Percentiles rank a stretch among this genome's conserved stretches.
phyloP scores from a whole-genome alignment of 139 green algal genomes.

The Yamagishiella unicocca region DNA sequence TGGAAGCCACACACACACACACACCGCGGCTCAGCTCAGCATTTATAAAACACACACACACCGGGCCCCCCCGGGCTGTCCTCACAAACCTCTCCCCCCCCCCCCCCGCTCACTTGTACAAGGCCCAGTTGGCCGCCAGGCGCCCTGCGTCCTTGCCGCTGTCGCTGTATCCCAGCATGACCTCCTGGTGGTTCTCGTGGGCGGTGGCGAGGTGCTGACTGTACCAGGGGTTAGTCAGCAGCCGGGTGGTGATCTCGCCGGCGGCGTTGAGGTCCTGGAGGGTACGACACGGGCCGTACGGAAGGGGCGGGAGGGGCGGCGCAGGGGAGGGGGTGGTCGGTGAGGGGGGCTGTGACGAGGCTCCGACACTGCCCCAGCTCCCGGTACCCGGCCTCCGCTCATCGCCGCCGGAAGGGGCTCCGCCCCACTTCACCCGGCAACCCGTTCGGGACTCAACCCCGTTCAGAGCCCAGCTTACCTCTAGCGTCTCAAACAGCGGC shows the following conservation, averaged over 20 bases:
- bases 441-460: neutral
- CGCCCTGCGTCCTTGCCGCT: conserved; percentile 97
- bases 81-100: too few species aligned
- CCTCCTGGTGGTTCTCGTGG: conserved; percentile 80
- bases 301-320: neutral
- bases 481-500: conserved; percentile 97
- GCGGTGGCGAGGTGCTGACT: conserved; percentile 64
- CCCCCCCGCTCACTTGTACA: conserved; percentile 76
- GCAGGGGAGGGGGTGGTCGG: neutral
- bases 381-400: too few species aligned
- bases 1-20: too few species aligned
- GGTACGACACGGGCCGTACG: neutral
- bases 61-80: too few species aligned
- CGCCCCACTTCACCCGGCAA: neutral
- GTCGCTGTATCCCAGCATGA: conserved; percentile 99
- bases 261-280: conserved; percentile 26
- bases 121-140: conserved; percentile 92
- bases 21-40: too few species aligned
- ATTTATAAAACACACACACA: too few species aligned
- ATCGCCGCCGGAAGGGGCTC: neutral
- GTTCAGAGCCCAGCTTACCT: conserved; percentile 31
- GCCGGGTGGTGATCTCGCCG: conserved; percentile 57
- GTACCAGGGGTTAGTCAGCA: conserved; percentile 83
- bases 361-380: neutral
- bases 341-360: neutral